Conservation (phyloP, 495 filamentous ascomycete species). For the Aspergillus mulundensis region DNA sequence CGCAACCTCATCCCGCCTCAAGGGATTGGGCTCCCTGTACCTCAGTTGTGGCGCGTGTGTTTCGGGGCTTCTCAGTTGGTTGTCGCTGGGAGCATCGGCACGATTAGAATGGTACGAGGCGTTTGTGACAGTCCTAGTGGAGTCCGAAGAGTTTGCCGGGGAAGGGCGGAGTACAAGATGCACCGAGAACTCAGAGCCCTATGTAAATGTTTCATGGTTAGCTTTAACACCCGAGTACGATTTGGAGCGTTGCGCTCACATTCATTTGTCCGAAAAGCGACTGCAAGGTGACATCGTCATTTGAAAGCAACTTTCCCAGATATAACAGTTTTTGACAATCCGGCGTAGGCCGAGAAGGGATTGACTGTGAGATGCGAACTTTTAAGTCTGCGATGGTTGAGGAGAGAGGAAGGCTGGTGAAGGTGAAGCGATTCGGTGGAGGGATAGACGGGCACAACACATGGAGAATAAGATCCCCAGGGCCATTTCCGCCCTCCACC, state of each 20-base stretch:
- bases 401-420: conserved; percentile 48
- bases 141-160: conserved; percentile 12
- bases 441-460: conserved; percentile 62
- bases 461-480: conserved; percentile 49
- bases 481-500: not conserved
- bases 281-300: conserved; percentile 51
- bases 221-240: conserved; percentile 1
- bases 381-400: conserved; percentile 60
- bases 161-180: conserved; percentile 60
- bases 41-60: conserved; percentile 14
- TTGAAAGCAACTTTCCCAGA: conserved; percentile 54
- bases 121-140: not conserved
- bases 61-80: not conserved
- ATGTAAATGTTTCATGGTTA: conserved; percentile 34
- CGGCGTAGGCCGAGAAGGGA: conserved; percentile 51
- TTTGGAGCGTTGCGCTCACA: conserved; percentile 37
- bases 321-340: conserved; percentile 62
- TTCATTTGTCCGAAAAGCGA: conserved; percentile 53
- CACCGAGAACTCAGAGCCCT: conserved; percentile 35
- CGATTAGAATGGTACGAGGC: not conserved
- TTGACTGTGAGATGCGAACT: conserved; percentile 49
- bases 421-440: conserved; percentile 49
- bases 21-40: conserved; percentile 8
- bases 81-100: not conserved
- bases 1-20: conserved; percentile 16